phyloP scores from a whole-genome alignment of 148 eudicot genomes.

The Camellia granthamiana region DNA sequence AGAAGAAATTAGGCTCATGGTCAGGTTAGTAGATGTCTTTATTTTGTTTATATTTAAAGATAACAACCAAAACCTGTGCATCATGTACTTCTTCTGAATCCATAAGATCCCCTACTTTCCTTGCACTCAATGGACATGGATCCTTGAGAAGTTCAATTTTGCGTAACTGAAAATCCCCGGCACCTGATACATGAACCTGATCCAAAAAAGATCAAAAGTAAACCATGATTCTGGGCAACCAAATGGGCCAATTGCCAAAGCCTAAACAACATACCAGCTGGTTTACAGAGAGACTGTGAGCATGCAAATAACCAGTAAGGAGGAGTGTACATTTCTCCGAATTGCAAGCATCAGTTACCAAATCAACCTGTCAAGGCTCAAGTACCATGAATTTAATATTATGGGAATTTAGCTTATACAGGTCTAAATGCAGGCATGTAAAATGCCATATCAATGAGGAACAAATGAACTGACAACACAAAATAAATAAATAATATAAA shows the following conservation, averaged over 20 bases:
- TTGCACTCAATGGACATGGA: slow-evolving; percentile 66
- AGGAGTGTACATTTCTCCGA: slow-evolving; percentile 69
- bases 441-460: background rate
- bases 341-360: slow-evolving; percentile 43
- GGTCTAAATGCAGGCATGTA: background rate
- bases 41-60: background rate
- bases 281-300: slow-evolving; percentile 77
- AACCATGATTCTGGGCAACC: background rate
- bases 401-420: background rate
- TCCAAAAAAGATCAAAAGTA: slow-evolving; percentile 22
- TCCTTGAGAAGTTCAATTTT: slow-evolving; percentile 82
- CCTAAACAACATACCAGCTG: slow-evolving; percentile 65
- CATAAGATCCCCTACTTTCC: slow-evolving; percentile 76
- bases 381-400: background rate
- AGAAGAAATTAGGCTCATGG: slow-evolving; percentile 6
- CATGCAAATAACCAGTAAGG: slow-evolving; percentile 82
- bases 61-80: slow-evolving; percentile 36
- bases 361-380: slow-evolving; percentile 55
- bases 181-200: slow-evolving; percentile 96
- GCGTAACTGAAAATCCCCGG: slow-evolving; percentile 85
- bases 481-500: background rate
- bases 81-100: slow-evolving; percentile 70
- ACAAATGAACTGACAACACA: background rate
- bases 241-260: slow-evolving; percentile 8
- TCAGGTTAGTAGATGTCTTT: background rate